Base-by-base conservation (phyloP, 371 early-diverging fungal genomes). In the Actinomortierella ambigua region DNA sequence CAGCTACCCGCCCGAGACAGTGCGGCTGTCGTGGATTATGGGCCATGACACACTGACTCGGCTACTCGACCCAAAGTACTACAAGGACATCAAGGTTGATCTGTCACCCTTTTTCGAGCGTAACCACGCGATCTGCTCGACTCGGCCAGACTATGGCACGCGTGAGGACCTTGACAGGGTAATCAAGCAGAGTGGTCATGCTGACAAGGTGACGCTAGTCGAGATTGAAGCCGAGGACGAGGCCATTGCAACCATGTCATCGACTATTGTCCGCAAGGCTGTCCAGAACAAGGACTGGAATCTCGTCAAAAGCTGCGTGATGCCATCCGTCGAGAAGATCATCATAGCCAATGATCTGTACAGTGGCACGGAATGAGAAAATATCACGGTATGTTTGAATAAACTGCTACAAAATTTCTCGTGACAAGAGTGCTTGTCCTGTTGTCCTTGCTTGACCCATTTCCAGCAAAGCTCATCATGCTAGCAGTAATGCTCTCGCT, bases 31-130 rank as follows among this genome's bases (percentile, higher is more conserved):
- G 22, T 89, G 87, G 78, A 82, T 89, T 57, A 50, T 89, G 68
- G 89, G 89, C 1, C 80, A 78, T 28, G 89, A 89, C 54, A 89
- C 89, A 1, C 61, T 89, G 57, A 73, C 65, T 5, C 79, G 89
- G 7, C 68, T 89, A 15, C 69, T 89, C 39, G 82, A 86, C 59
- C 82, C 85, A n/a, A 82, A 81, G 42, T 89, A 89, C 59, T 89
- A 89, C 63, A 56, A 57, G 2, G 64, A 66, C 15, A 54, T 63
- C 0, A 51, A 81, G 3, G 67, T 77, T 0, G 71, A 75, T 43
- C 67, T 85, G 50, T 69, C 62, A 0, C 82, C 86, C 0, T 84
- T 86, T 63, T 85, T 86, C 63, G 64, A 68, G n/a, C 55, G 65
- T 1, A 75, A 76, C 34, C 58, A 56, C 27, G 63, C 85, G 41